Base-by-base conservation (phyloP, 192 early-diverging fungal species). In the Linnemannia schmuckeri region DNA sequence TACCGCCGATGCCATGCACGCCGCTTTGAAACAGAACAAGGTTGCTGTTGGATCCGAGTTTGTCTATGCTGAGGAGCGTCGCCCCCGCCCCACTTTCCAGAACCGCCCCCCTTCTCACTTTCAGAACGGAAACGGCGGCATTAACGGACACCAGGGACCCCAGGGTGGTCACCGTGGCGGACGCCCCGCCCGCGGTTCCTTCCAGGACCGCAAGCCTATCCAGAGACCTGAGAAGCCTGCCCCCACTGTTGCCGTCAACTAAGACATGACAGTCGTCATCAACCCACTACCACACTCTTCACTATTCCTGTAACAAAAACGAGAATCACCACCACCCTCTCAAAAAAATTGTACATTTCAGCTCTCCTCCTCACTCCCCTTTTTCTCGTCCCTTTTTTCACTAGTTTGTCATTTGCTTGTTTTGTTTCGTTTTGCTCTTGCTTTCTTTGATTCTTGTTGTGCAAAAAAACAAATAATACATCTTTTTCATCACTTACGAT, bases 1-100 rank as follows among this genome's bases (percentile, higher is more conserved):
- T 44, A 89, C 91, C 18, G 87, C 85, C 38, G 94, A 91, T 30
- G 87, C 89, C 35, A 94, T 94, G 27, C 91, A 91, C 44, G 86
- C 88, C 6, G 93, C 95, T 20, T 93, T 97, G 73, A 92, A 91
- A 52, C 87, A 95, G 72, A 81, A 75, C 13, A 86, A 91, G 44
- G 85, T 81, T n/a, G 82, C 88, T 47, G 85, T 89, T 74, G 90
- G 90, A 17, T 78, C 77, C 13, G 81, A 81, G 69, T 84, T 33
- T 47, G 88, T 94, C 12, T 46, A 74, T 46, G 88, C 91, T 35
- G 92, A 94, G 74, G 92, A 90, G 78, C 90, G 93, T 57, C 57
- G 83, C 27, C 79, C 52, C n/a, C 66, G 46, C 90, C n/a, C 38
- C 42, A 68, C n/a, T 74, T 78, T 55, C 78, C 80, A 82, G 57